Evolutionary conservation across 1,284 basidiomycete genomes (phyloP), one percentile per base, ranked within the genome.

Genomic region (Cutaneotrichosporon cavernicola): DNA sequence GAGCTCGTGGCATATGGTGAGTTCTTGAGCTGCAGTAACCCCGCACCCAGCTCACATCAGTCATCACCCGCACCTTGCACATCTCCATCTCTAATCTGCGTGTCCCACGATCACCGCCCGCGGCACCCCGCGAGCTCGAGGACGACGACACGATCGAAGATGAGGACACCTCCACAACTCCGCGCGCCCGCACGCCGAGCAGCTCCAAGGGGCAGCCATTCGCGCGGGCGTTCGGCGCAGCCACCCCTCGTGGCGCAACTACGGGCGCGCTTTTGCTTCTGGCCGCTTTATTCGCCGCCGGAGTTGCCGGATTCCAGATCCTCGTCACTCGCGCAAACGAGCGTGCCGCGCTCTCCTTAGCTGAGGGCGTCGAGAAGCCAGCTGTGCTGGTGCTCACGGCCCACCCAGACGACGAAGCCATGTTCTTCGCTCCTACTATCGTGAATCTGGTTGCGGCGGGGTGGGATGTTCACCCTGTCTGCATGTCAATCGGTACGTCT

Each of bases 321-420:
- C 16, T 60, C 57, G 58, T 60, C 30, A 34, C 58, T 3, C 50
- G 38, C 40, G n/a, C 40, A 46, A 21, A 63, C 22, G 55, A 38
- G 50, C 34, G 58, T 55, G 61, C 21, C 53, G 55, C 55, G 11
- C 36, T 40, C 9, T 31, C 53, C 18, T 26, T 57, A 11, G 58
- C 50, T 5, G 58, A 14, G 36, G 55, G 46, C 13, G 21, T 31
- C 34, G 32, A 43, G 32, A 30, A 32, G 7, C 67, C 67, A 0
- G 31, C 58, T 6, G 76, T 72, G 9, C 59, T 78, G 87, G 72
- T 85, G 84, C 61, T 81, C 11, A 81, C 80, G 1, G 79, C 80
- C 22, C 80, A 81, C 22, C 69, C 79, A 0, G 81, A 82, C 31
- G 90, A 92, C 74, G 93, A 94, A 72, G 87, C 91, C 74, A 84